Evolutionary conservation across 1,284 basidiomycete species (phyloP), one percentile per base, ranked within the genome.

Genomic region (Moesziomyces aphidis): DNA sequence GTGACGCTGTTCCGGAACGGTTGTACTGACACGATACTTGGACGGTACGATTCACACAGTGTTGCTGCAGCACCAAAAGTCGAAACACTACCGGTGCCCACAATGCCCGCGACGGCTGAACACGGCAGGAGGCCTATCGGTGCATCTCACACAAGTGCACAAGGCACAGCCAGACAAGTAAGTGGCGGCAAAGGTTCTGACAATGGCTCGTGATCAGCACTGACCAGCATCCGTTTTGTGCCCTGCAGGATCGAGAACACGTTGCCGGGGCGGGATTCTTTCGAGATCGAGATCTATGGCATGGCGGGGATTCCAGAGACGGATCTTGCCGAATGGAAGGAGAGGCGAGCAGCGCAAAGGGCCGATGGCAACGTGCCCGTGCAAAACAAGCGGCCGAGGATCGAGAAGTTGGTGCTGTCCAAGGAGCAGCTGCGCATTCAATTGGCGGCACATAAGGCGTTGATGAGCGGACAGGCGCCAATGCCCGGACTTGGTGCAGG

Each of bases 231-330:
- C 24, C 22, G 21, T 10, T 21, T 21, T 24, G 21, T 55, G 22
- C 88, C 9, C 22, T 21, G 53, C 52, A 93, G 94, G 28, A 93
- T 99, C 36, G 95, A 97, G 63, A 99, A 98, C 85, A 95, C 96
- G 0, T 87, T 99, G 0, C 95, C 95, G 3, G 96, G 95, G 10
- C 90, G 97, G 45, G 96, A 97, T 86, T 94, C 95, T 2, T 98
- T 98, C 82, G 96, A 98, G 85, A 92, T 99, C 55, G 97, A 99
- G 86, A 99, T 99, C 63, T 99, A 98, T 82, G 96, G 97, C 26
- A 99, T 99, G 97, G 95, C 96, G 84, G 96, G 96, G 65, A 94
- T 98, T 60, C 95, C 95, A 6, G 92, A 92, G 7, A 92, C 93
- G 43, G 96, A 97, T 85, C 89, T 97, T 31, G 93, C 91, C 28